Evolutionary conservation across 768 basidiomycete genomes (phyloP).

Genomic region (Tulasnella sp.): DNA sequence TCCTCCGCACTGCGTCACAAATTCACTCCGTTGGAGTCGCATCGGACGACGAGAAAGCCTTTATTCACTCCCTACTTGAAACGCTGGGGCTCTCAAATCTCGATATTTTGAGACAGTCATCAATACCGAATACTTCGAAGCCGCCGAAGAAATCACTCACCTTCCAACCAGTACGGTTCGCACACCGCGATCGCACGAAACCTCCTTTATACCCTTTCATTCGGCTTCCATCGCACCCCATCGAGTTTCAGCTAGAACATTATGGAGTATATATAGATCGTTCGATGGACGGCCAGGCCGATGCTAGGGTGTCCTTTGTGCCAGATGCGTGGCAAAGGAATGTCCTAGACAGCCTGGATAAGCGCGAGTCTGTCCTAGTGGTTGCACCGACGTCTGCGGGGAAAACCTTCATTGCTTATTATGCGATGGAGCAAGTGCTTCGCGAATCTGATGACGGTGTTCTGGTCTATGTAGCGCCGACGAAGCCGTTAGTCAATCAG

Average conservation of each 20-base stretch:
- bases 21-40: slow-evolving; percentile 33
- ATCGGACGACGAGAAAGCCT: slow-evolving; percentile 31
- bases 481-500: slow-evolving; percentile 68
- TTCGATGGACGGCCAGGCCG: slow-evolving; percentile 58
- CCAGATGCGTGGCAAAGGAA: slow-evolving; percentile 69
- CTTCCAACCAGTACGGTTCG: slow-evolving; percentile 7
- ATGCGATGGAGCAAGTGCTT: slow-evolving; percentile 69
- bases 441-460: slow-evolving; percentile 61
- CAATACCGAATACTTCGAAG: background rate
- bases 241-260: slow-evolving; percentile 61
- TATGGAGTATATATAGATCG: slow-evolving; percentile 72
- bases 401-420: slow-evolving; percentile 73
- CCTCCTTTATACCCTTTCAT: slow-evolving; percentile 48
- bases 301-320: slow-evolving; percentile 56
- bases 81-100: slow-evolving; percentile 50
- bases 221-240: slow-evolving; percentile 52
- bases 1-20: slow-evolving; percentile 50
- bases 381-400: slow-evolving; percentile 43
- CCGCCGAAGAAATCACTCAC: background rate
- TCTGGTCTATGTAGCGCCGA: slow-evolving; percentile 68
- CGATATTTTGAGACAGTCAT: slow-evolving; percentile 27
- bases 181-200: slow-evolving; percentile 37
- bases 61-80: slow-evolving; percentile 34
- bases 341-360: slow-evolving; percentile 62
- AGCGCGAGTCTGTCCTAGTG: slow-evolving; percentile 57